These are phyloP conservation scores for Haemoproteus tartakovskyi DNA, from an alignment of 169 alveolate species.

Conservation along the genomic window DNA sequence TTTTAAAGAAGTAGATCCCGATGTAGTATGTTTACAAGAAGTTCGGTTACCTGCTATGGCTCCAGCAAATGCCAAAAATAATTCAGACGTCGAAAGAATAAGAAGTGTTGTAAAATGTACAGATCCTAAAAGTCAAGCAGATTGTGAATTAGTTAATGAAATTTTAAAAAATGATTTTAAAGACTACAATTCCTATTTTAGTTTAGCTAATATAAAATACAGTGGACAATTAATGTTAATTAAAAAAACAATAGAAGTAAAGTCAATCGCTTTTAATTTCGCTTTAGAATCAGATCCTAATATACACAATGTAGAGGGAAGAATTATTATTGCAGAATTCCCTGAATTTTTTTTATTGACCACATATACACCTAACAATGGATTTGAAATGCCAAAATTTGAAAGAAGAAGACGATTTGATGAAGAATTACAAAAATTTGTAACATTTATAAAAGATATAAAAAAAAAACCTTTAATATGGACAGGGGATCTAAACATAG, in stretches of 20 bases:
- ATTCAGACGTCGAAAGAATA: conserved; percentile 11
- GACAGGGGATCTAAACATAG: conserved; percentile 61
- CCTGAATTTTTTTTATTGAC: conserved; percentile 13
- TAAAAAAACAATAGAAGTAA: conserved; percentile 14
- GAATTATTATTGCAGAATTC: conserved; percentile 25
- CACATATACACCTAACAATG: conserved; percentile 57
- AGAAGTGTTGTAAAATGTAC: conserved; percentile 30
- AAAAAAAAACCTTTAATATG: conserved; percentile 12
- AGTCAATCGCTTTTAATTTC: conserved; percentile 30
- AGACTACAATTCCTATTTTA: conserved; percentile 44
- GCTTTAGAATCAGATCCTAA: conserved; percentile 11
- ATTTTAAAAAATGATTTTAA: conserved; percentile 43
- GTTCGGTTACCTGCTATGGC: conserved; percentile 47
- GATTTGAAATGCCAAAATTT: conserved; percentile 19
- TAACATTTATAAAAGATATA: conserved; percentile 3
- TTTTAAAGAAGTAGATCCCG: conserved; percentile 25
- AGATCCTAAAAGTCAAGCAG: conserved; percentile 37
- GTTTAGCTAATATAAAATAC: conserved; percentile 62
- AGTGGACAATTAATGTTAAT: conserved; percentile 47
- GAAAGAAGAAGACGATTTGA: conserved; percentile 52
- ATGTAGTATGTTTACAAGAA: conserved; percentile 48
- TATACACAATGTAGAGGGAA: conserved; percentile 48
- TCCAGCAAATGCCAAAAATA: neutral
- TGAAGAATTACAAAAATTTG: conserved; percentile 25
- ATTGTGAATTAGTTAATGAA: conserved; percentile 7